A percentile compares a stretch with the other conserved stretches of the same genome.
Conservation (phyloP, 306 rosid genomes). For the Hylodesmum podocarpum region DNA sequence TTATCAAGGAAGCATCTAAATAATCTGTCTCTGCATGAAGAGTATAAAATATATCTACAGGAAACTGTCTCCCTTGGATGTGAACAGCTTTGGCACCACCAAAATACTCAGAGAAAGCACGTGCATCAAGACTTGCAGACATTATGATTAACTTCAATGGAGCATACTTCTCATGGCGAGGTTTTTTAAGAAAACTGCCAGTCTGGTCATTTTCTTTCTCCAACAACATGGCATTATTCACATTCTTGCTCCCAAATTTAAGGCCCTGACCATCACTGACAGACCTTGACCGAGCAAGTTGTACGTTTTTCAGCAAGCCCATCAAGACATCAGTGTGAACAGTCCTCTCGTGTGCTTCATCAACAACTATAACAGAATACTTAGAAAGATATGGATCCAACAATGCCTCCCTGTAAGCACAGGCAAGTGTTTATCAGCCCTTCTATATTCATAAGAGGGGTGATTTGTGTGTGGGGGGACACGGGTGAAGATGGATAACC, state of each 20-base stretch:
- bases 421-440: constrained; percentile 16
- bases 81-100: constrained; percentile 86
- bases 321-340: constrained; percentile 90
- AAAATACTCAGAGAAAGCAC: constrained; percentile 76
- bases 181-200: constrained; percentile 47
- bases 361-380: constrained; percentile 86
- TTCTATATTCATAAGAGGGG: neutral
- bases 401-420: constrained; percentile 78
- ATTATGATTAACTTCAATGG: constrained; percentile 83
- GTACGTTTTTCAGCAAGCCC: constrained; percentile 84
- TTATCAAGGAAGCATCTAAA: constrained; percentile 64
- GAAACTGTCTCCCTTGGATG: constrained; percentile 90
- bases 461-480: too few species aligned
- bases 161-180: constrained; percentile 48
- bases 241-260: constrained; percentile 39
- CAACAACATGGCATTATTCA: constrained; percentile 34
- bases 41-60: constrained; percentile 79
- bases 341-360: constrained; percentile 97
- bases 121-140: constrained; percentile 98
- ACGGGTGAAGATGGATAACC: neutral
- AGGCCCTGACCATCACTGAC: constrained; percentile 27
- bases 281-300: constrained; percentile 64
- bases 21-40: constrained; percentile 63
- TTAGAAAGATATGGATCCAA: constrained; percentile 84
- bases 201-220: constrained; percentile 49